These are phyloP conservation scores for Paxillus involutus DNA, from an alignment of 768 basidiomycete genomes.

Conservation along the genomic window DNA sequence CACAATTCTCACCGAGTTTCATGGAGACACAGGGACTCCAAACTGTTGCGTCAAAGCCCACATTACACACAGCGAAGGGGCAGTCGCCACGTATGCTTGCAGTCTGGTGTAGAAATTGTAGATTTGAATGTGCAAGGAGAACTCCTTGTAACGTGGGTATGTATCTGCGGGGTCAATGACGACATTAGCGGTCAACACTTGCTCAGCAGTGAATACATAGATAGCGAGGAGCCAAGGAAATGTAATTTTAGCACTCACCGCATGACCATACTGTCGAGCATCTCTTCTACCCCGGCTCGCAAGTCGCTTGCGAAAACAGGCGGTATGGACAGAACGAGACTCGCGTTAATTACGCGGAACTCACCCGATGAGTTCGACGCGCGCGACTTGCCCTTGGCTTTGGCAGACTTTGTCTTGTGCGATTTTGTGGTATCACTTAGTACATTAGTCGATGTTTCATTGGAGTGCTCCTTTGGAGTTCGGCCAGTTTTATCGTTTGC, in stretches of 20 bases:
- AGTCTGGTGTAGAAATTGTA: slow-evolving; percentile 61
- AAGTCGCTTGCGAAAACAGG: slow-evolving; percentile 78
- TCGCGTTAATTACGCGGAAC: slow-evolving; percentile 64
- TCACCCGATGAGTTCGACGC: slow-evolving; percentile 38
- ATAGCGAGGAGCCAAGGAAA: not conserved
- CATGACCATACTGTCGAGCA: slow-evolving; percentile 95
- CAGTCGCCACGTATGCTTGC: slow-evolving; percentile 79
- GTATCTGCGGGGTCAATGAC: slow-evolving; percentile 54
- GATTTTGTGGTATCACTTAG: slow-evolving; percentile 8
- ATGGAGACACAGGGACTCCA: slow-evolving; percentile 88
- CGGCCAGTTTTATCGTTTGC: not conserved
- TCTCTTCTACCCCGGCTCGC: slow-evolving; percentile 77
- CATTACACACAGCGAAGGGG: slow-evolving; percentile 75
- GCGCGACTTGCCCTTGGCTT: slow-evolving; percentile 40
- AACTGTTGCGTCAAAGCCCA: slow-evolving; percentile 80
- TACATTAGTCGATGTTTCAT: not conserved
- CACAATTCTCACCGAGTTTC: slow-evolving; percentile 60
- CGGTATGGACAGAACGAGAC: slow-evolving; percentile 71
- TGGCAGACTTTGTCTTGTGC: slow-evolving; percentile 21
- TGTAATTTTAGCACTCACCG: slow-evolving; percentile 51
- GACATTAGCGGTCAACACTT: not conserved
- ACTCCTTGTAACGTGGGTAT: slow-evolving; percentile 86
- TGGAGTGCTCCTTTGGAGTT: not conserved
- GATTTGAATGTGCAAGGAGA: slow-evolving; percentile 80
- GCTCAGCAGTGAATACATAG: not conserved